Percentiles rank a stretch among this genome's conserved stretches.
Conservation (phyloP, 2,329 filamentous ascomycete genomes). For the Cordyceps tenuipes region DNA sequence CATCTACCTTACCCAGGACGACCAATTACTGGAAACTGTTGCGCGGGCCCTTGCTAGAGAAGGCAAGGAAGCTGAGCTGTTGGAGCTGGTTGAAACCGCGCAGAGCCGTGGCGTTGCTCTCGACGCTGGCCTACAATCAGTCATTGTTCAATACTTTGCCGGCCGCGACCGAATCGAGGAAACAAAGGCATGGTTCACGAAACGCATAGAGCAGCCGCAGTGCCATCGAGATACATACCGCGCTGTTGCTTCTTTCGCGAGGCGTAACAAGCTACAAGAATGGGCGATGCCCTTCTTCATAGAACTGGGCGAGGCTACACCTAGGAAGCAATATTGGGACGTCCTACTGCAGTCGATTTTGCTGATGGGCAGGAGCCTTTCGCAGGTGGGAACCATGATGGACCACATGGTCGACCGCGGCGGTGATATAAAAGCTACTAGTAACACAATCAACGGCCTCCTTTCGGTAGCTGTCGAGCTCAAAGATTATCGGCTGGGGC, state of each 20-base stretch:
- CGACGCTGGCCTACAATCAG: conserved; percentile 37
- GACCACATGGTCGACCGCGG: conserved; percentile 62
- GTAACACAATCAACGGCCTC: conserved; percentile 66
- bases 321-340: conserved; percentile 56
- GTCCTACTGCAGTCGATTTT: conserved; percentile 66
- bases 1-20: conserved; percentile 15
- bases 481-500: conserved; percentile 61
- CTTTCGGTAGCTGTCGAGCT: conserved; percentile 64
- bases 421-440: conserved; percentile 48
- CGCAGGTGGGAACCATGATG: conserved; percentile 42
- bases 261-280: conserved; percentile 47
- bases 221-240: conserved; percentile 20
- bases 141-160: conserved; percentile 57
- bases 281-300: conserved; percentile 57
- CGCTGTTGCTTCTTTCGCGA: conserved; percentile 40
- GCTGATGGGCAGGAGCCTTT: conserved; percentile 57
- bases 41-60: conserved; percentile 52
- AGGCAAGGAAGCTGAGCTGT: conserved; percentile 47
- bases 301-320: conserved; percentile 37
- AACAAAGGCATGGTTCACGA: conserved; percentile 60
- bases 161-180: conserved; percentile 46
- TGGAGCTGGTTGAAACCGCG: conserved; percentile 46
- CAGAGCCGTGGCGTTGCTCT: conserved; percentile 38
- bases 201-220: conserved; percentile 32
- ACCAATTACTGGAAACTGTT: conserved; percentile 22